A percentile compares a stretch with the other conserved stretches of the same genome.
Conservation (phyloP, 2,329 filamentous ascomycete genomes). For the Davidsoniella australis region DNA sequence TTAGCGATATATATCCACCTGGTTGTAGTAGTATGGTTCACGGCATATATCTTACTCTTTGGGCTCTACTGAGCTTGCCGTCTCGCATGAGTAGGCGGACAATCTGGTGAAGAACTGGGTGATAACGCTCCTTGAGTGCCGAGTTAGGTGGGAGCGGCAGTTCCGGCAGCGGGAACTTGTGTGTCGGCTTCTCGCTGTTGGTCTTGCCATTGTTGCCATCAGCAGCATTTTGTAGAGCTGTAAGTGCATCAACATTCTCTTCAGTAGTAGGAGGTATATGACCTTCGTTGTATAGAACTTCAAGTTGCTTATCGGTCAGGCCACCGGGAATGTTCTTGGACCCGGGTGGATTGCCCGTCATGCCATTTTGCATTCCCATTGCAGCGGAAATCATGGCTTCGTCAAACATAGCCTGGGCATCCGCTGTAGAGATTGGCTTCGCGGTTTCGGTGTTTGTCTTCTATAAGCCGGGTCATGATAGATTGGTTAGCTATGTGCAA, state of each 20-base stretch:
- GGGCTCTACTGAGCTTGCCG: constrained; percentile 79
- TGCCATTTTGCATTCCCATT: background rate
- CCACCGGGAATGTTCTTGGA: constrained; percentile 17
- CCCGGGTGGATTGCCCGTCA: too few species aligned
- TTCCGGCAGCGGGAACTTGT: constrained; percentile 61
- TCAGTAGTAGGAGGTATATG: constrained; percentile 22
- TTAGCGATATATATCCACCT: background rate
- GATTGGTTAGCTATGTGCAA: too few species aligned
- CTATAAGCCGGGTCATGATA: too few species aligned
- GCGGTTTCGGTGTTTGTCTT: background rate
- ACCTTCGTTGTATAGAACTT: constrained; percentile 26
- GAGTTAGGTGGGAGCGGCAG: constrained; percentile 43
- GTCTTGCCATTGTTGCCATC: constrained; percentile 14
- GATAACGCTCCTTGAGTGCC: constrained; percentile 66
- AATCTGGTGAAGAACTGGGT: constrained; percentile 69
- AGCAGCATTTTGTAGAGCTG: constrained; percentile 12
- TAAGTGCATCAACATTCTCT: constrained; percentile 10
- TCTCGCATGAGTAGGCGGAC: constrained; percentile 83
- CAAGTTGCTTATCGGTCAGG: constrained; percentile 27
- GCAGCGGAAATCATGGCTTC: constrained; percentile 12
- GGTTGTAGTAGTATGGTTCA: background rate
- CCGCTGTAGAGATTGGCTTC: background rate
- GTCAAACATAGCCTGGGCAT: constrained; percentile 11
- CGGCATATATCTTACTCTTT: constrained; percentile 47
- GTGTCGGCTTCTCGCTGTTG: constrained; percentile 29